Percentiles rank a stretch among this genome's conserved stretches.
Evolutionary conservation across 805 yeast genomes (phyloP).

Genomic region (Ogataea salicorniae): DNA sequence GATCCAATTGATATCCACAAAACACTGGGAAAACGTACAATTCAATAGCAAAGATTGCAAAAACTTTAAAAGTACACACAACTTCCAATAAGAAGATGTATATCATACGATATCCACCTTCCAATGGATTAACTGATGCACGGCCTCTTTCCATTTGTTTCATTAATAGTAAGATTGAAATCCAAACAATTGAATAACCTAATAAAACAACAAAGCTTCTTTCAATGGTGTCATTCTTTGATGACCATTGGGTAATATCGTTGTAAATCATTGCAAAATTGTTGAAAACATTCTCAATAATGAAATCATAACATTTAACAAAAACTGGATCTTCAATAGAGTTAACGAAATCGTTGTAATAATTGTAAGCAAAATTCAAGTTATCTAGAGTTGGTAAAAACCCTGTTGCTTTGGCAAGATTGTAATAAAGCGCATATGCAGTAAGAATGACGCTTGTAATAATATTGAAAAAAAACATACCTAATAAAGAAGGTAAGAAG

Average conservation of each 20-base stretch:
- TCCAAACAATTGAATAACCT: slow-evolving; percentile 17
- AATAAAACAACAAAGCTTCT: slow-evolving; percentile 11
- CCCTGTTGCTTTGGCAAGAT: neutral
- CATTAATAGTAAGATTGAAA: slow-evolving; percentile 15
- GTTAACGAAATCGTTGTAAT: too few species aligned
- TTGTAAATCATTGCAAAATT: slow-evolving; percentile 9
- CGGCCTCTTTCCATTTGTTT: slow-evolving; percentile 23
- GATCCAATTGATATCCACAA: slow-evolving; percentile 75
- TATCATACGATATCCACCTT: slow-evolving; percentile 45
- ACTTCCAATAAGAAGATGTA: slow-evolving; percentile 52
- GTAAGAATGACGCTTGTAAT: slow-evolving; percentile 5
- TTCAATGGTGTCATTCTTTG: slow-evolving; percentile 15
- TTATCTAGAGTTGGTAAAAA: neutral
- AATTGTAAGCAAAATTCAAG: too few species aligned
- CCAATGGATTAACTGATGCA: slow-evolving; percentile 38
- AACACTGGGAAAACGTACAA: slow-evolving; percentile 78
- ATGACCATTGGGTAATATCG: slow-evolving; percentile 20
- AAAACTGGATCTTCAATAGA: neutral
- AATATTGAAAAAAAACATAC: slow-evolving; percentile 17
- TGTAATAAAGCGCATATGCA: neutral
- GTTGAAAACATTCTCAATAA: neutral
- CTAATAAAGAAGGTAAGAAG: slow-evolving; percentile 21
- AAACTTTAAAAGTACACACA: slow-evolving; percentile 65
- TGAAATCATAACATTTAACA: too few species aligned
- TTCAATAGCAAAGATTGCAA: slow-evolving; percentile 70